Base-by-base conservation (phyloP, 2,329 filamentous ascomycete genomes). In the Aspergillus sp. region DNA sequence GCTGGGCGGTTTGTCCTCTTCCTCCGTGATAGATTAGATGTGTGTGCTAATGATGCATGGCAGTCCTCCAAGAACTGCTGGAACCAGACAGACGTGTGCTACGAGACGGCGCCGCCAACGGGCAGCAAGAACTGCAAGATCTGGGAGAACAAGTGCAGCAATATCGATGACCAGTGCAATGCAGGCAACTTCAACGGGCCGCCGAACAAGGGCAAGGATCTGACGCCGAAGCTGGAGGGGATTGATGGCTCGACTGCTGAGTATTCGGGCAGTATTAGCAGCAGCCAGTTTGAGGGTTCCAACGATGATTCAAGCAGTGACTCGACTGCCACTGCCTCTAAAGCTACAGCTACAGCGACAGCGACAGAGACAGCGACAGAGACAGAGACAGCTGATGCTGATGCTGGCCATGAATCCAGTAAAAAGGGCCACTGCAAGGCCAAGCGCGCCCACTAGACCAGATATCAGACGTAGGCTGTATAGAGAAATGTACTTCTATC, bases 61-160 rank as follows among this genome's bases (percentile, higher is more conserved):
- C 48, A 76, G 56, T 75, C 80, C 3, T 79, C 79, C 11, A 71
- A 76, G 38, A 70, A 78, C 48, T 88, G 86, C 79, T 91, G 80
- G 78, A 68, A 72, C 24, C 86, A 91, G 74, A 73, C 75, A 30
- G 72, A 80, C 3, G 68, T 63, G n/a, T 91, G 89, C 78, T 90
- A 83, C 74, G 70, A 78, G 44, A 71, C 74, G 5, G 80, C 83
- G 3, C 83, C 83, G 12, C 82, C 86, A 1, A 85, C 85, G 2
- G 88, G 88, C 1, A 73, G 75, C 60, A 73, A 72, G 1, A 83
- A 83, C 62, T 92, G 89, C 73, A 72, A 80, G 48, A 74, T 81
- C 34, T 90, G 85, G 85, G 81, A 85, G 66, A 68, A 73, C 12
- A 88, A 87, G 74, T 91, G 89, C 74, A 70, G 72, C 43, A 69